Evolutionary conservation across 2,329 filamentous ascomycete species (phyloP), one percentile per base, ranked within the genome.

Genomic region (Pseudomassariella vexata): DNA sequence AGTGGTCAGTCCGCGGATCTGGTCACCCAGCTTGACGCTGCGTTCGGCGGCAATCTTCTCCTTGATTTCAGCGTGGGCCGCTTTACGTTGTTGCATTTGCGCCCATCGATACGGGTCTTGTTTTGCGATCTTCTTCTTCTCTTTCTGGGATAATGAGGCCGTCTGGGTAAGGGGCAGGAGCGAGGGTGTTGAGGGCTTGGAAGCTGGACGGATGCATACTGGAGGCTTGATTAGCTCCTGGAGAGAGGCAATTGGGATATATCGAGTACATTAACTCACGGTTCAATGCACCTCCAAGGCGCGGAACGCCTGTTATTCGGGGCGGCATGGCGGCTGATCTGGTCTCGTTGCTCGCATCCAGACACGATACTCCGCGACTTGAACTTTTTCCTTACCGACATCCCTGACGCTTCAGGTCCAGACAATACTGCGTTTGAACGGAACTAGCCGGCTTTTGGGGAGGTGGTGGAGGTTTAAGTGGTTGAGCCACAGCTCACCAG

Each of bases 41-140:
- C 85, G 78, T 52, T 79, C 67, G 42, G 76, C 64, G 38, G 76
- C 59, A 34, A 96, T 72, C 41, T 79, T 77, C 40, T 76, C 69
- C 49, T 82, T 86, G 31, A 86, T 79, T 50, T 82, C 75, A 27
- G 90, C 57, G 53, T 95, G 94, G 44, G 83, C 85, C 9, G 82
- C 78, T 60, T 90, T 94, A 40, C 86, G 81, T 55, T 88, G 85
- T 49, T 83, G 76, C 19, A 85, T 80, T 59, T 94, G 86, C 3
- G 82, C 82, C 60, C 83, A 76, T 38, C 81, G 71, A 55, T 94
- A 95, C 1, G 88, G 88, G 48, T 96, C 87, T 52, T 77, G 75
- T 54, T 82, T 79, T 38, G 73, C 74, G 41, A 74, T 70, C 38
- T 75, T 72, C 55, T 79, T 79, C 61, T 75, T 75, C 44, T 84